These are phyloP conservation scores for Brassica incana DNA, from an alignment of 345 rosid species.

Conservation along the genomic window DNA sequence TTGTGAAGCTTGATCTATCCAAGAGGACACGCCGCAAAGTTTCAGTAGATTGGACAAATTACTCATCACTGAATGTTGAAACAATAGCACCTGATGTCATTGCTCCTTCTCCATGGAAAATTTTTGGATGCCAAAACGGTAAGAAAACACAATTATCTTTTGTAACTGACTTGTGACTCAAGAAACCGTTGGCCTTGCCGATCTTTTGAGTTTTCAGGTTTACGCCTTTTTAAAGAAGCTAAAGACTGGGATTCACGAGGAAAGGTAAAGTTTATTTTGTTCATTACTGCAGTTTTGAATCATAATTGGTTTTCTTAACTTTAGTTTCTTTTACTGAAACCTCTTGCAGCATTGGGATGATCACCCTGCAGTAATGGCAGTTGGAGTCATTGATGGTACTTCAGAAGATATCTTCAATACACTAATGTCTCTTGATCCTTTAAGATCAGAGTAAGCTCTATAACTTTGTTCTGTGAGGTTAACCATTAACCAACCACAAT, in stretches of 20 bases:
- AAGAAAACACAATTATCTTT: not conserved
- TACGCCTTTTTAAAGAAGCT: conserved; percentile 91
- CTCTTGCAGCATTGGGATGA: conserved; percentile 78
- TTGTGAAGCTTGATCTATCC: conserved; percentile 44
- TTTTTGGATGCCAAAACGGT: conserved; percentile 94
- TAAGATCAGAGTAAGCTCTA: conserved; percentile 78
- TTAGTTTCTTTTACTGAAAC: conserved; percentile 2
- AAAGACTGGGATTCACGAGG: conserved; percentile 68
- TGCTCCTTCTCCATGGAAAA: conserved; percentile 93
- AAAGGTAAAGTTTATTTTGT: conserved; percentile 44
- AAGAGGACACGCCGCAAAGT: conserved; percentile 46
- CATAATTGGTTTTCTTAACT: not conserved
- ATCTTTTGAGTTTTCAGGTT: conserved; percentile 49
- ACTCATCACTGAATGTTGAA: conserved; percentile 49
- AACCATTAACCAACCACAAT: not conserved
- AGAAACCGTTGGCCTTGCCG: not conserved
- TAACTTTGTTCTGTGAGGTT: not conserved
- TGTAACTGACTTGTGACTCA: not conserved
- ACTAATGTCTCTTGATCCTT: conserved; percentile 82
- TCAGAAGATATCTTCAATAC: conserved; percentile 78
- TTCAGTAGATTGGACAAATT: conserved; percentile 56
- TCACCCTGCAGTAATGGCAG: conserved; percentile 94
- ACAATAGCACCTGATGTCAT: conserved; percentile 69
- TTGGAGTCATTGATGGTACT: conserved; percentile 77
- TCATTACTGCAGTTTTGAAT: not conserved